phyloP scores from a whole-genome alignment of 2,329 filamentous ascomycete genomes.

The Ophiostoma australiae region DNA sequence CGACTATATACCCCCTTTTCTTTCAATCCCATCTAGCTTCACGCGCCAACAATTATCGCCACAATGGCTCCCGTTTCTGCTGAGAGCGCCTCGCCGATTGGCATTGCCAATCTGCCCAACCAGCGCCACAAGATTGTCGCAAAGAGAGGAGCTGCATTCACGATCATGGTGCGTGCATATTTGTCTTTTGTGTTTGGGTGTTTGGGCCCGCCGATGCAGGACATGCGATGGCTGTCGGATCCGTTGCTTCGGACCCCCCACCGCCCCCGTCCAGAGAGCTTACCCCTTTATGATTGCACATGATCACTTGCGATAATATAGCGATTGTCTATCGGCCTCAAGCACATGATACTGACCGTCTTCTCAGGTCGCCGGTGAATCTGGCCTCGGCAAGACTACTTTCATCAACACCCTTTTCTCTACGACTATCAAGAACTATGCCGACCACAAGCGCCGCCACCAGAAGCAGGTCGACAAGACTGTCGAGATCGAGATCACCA shows the following conservation, averaged over 20 bases:
- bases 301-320: constrained; percentile 29
- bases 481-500: constrained; percentile 99
- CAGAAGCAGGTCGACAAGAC: constrained; percentile 99
- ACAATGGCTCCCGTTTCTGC: constrained; percentile 53
- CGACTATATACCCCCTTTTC: constrained; percentile 9
- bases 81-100: constrained; percentile 63
- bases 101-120: constrained; percentile 69
- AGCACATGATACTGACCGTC: constrained; percentile 20
- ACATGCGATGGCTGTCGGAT: neutral
- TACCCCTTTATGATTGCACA: constrained; percentile 14
- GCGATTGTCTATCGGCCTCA: constrained; percentile 4
- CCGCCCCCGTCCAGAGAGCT: neutral
- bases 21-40: constrained; percentile 1
- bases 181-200: neutral
- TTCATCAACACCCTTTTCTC: constrained; percentile 99
- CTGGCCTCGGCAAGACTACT: constrained; percentile 96
- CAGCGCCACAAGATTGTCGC: constrained; percentile 71
- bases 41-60: constrained; percentile 23
- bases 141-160: constrained; percentile 92
- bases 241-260: neutral
- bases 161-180: constrained; percentile 74
- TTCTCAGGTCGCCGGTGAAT: constrained; percentile 90
- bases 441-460: constrained; percentile 98
- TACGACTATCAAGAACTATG: constrained; percentile 99
- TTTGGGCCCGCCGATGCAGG: neutral